Evolutionary conservation across 202 grass and related monocot species (phyloP).

Genomic region (Schoenoplectus tabernaemontani): DNA sequence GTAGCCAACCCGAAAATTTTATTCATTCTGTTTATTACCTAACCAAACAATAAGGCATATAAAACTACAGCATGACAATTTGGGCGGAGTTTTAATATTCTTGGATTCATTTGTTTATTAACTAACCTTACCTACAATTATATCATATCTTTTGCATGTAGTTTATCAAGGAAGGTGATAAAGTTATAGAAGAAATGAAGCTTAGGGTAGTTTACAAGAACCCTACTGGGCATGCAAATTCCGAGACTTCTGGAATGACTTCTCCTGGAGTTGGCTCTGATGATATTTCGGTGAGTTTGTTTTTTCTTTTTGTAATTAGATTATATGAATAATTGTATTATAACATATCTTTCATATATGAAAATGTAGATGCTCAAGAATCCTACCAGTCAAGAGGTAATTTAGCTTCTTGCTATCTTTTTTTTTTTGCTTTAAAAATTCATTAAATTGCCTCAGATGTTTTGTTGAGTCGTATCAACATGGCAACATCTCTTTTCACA

Average conservation of each 20-base stretch:
- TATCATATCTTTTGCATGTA: slow-evolving; percentile 26
- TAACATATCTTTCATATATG: slow-evolving; percentile 17
- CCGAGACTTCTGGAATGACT: slow-evolving; percentile 51
- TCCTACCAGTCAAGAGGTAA: slow-evolving; percentile 76
- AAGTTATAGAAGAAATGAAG: slow-evolving; percentile 91
- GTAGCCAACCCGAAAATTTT: not conserved
- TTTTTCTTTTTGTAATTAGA: not conserved
- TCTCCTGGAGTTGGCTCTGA: slow-evolving; percentile 49
- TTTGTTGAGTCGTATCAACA: not conserved
- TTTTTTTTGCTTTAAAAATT: not conserved
- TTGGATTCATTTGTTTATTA: slow-evolving; percentile 1
- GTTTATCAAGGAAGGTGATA: slow-evolving; percentile 88
- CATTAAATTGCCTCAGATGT: not conserved
- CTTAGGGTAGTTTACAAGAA: slow-evolving; percentile 73
- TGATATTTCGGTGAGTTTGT: slow-evolving; percentile 47
- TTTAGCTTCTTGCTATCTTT: not conserved
- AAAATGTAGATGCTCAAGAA: slow-evolving; percentile 71
- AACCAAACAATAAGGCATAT: not conserved
- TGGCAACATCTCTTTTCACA: not conserved
- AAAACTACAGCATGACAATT: not conserved
- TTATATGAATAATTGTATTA: slow-evolving; percentile 13
- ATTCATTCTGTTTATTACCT: not conserved
- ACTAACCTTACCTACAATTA: not conserved
- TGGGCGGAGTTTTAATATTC: not conserved
- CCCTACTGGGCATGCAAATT: slow-evolving; percentile 30